Evolutionary conservation across 2,329 filamentous ascomycete species (phyloP).

Genomic region (Zasmidium citrigriseum): DNA sequence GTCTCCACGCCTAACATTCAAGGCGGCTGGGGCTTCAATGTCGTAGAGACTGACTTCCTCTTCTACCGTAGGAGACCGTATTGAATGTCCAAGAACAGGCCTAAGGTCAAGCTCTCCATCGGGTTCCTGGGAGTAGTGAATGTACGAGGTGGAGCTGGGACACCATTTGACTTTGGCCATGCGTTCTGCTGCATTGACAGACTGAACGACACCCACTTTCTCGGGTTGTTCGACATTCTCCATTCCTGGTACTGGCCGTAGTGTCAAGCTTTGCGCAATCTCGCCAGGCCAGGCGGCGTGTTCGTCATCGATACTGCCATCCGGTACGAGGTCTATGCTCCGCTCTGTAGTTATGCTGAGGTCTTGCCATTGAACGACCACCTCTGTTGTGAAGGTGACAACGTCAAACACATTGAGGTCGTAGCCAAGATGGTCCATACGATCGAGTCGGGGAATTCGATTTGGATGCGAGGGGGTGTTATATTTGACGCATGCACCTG

Average conservation of each 20-base stretch:
- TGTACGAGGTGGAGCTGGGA: conserved; percentile 51
- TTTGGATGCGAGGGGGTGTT: conserved; percentile 41
- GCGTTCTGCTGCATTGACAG: conserved; percentile 56
- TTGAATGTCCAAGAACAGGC: conserved; percentile 20
- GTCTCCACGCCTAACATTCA: conserved; percentile 54
- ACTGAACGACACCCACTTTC: conserved; percentile 59
- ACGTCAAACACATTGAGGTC: conserved; percentile 61
- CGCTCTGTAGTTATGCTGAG: conserved; percentile 50
- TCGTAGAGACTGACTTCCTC: conserved; percentile 63
- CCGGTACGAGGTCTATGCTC: conserved; percentile 50
- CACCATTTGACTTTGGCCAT: conserved; percentile 60
- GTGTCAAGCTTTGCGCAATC: conserved; percentile 37
- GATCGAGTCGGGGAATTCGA: conserved; percentile 46
- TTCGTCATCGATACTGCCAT: conserved; percentile 55
- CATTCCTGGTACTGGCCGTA: conserved; percentile 20
- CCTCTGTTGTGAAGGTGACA: conserved; percentile 50
- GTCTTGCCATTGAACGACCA: conserved; percentile 62
- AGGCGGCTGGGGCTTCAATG: conserved; percentile 50
- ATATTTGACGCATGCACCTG: conserved; percentile 55
- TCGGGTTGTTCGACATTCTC: conserved; percentile 36
- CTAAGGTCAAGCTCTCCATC: conserved; percentile 44
- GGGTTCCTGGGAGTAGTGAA: conserved; percentile 56
- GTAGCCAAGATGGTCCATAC: conserved; percentile 53
- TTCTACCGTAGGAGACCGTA: conserved; percentile 20
- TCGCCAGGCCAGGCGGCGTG: conserved; percentile 61